Evolutionary conservation across 148 eudicot species (phyloP).

Genomic region (Vaccinium myrtillus): DNA sequence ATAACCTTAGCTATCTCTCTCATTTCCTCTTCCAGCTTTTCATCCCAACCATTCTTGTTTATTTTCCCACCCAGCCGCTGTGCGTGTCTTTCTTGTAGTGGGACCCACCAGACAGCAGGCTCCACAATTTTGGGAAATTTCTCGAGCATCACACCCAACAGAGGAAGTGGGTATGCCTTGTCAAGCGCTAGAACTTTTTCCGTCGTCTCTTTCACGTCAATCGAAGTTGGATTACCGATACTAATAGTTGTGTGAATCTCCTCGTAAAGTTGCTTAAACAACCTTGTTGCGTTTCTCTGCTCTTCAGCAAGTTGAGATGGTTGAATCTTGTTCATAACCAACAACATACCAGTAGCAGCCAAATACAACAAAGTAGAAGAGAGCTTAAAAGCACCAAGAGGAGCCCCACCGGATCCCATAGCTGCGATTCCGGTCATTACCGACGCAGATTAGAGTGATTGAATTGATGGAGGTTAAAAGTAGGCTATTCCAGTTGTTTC

Average conservation of each 20-base stretch:
- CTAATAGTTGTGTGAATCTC: slow-evolving; percentile 31
- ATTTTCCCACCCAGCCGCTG: no score
- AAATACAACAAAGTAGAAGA: slow-evolving; percentile 42
- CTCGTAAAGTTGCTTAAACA: slow-evolving; percentile 36
- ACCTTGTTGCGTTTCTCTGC: slow-evolving; percentile 56
- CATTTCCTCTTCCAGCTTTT: no score
- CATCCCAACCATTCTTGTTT: no score
- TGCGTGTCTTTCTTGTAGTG: no score
- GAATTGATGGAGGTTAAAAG: slow-evolving; percentile 57
- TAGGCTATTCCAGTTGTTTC: slow-evolving; percentile 60
- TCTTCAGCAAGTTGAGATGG: slow-evolving; percentile 78
- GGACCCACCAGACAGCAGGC: slow-evolving; percentile 61
- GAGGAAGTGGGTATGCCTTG: slow-evolving; percentile 65
- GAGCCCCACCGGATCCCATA: slow-evolving; percentile 1
- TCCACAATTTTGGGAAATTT: slow-evolving; percentile 50
- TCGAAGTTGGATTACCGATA: slow-evolving; percentile 9
- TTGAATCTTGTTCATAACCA: slow-evolving; percentile 59
- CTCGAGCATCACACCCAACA: slow-evolving; percentile 59
- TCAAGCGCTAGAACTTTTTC: slow-evolving; percentile 55
- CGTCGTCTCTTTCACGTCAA: slow-evolving; percentile 42
- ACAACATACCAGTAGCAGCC: slow-evolving; percentile 46
- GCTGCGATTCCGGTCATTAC: slow-evolving; percentile 49
- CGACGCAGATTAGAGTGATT: slow-evolving; percentile 58
- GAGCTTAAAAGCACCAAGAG: slow-evolving; percentile 31
- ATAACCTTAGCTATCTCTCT: no score